Evolutionary conservation across 176 grass and related monocot genomes (phyloP).

Genomic region (Rhipidocladum racemiflorum): DNA sequence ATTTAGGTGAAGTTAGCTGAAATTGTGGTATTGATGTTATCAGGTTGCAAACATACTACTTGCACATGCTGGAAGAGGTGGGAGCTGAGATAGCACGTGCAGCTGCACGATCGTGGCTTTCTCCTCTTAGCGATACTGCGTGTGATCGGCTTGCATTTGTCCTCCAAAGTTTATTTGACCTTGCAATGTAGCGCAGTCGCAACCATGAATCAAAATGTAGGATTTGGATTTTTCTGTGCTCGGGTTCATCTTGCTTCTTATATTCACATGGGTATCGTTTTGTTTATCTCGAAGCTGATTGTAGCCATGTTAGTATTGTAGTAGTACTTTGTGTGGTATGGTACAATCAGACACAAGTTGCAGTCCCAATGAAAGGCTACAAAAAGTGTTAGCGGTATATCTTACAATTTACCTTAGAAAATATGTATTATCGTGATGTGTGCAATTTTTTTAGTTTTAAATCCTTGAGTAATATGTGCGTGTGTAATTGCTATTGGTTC

Average conservation of each 20-base stretch:
- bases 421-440: no score
- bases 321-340: neutral
- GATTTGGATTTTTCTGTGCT: neutral
- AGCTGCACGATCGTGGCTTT: constrained; percentile 73
- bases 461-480: no score
- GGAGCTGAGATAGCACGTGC: constrained; percentile 84
- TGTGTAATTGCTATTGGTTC: no score
- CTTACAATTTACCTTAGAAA: no score
- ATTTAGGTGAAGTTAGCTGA: constrained; percentile 2
- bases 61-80: constrained; percentile 87
- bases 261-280: neutral
- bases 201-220: constrained; percentile 62
- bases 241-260: constrained; percentile 11
- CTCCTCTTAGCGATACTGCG: constrained; percentile 84
- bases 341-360: neutral
- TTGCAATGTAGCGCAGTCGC: constrained; percentile 74
- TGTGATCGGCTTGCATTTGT: constrained; percentile 97
- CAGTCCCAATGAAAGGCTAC: no score
- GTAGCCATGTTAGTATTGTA: neutral
- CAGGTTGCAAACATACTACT: constrained; percentile 98
- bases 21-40: constrained; percentile 1
- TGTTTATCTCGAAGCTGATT: constrained; percentile 8
- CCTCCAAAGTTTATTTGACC: constrained; percentile 82
- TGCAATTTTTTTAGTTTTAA: no score
- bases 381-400: no score